Conservation (phyloP, 495 filamentous ascomycete genomes). For the Neurospora sp. region DNA sequence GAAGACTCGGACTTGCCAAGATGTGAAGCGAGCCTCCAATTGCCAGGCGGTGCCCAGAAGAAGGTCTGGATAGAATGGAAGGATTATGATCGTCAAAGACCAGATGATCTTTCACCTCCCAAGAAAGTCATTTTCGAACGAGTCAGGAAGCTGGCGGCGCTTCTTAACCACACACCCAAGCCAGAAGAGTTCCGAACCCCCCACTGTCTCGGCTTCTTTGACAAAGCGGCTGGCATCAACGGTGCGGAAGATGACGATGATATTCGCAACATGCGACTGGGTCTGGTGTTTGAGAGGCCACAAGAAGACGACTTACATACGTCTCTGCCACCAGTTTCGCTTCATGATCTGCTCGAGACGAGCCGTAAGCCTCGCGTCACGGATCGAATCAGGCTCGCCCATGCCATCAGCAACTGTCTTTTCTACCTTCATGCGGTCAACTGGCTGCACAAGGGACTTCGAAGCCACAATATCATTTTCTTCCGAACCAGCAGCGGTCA, state of each 20-base stretch:
- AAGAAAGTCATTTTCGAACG: slow-evolving; percentile 27
- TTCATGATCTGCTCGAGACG: slow-evolving; percentile 20
- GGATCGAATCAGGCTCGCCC: slow-evolving; percentile 25
- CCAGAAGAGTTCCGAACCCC: slow-evolving; percentile 33
- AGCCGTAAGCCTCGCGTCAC: slow-evolving; percentile 22
- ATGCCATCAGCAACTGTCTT: slow-evolving; percentile 29
- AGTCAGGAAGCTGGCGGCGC: slow-evolving; percentile 27
- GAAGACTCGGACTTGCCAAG: slow-evolving; percentile 22
- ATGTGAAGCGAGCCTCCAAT: slow-evolving; percentile 23
- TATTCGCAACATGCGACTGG: slow-evolving; percentile 23
- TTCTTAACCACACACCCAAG: slow-evolving; percentile 31
- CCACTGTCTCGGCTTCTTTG: slow-evolving; percentile 35
- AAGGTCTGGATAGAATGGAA: slow-evolving; percentile 40
- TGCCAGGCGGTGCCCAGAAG: slow-evolving; percentile 14
- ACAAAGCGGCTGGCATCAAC: slow-evolving; percentile 16
- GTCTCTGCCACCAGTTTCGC: slow-evolving; percentile 24
- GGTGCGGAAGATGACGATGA: slow-evolving; percentile 22
- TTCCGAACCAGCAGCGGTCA: slow-evolving; percentile 20
- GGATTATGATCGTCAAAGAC: slow-evolving; percentile 29
- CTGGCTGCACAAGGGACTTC: slow-evolving; percentile 52
- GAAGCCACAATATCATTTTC: slow-evolving; percentile 47
- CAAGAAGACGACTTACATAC: slow-evolving; percentile 16
- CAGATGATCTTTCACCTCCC: slow-evolving; percentile 19
- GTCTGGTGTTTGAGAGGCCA: slow-evolving; percentile 28
- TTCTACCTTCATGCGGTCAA: slow-evolving; percentile 44